These are phyloP conservation scores for Stephania yunnanensis DNA, from an alignment of 164 flowering plant species.

Conservation along the genomic window DNA sequence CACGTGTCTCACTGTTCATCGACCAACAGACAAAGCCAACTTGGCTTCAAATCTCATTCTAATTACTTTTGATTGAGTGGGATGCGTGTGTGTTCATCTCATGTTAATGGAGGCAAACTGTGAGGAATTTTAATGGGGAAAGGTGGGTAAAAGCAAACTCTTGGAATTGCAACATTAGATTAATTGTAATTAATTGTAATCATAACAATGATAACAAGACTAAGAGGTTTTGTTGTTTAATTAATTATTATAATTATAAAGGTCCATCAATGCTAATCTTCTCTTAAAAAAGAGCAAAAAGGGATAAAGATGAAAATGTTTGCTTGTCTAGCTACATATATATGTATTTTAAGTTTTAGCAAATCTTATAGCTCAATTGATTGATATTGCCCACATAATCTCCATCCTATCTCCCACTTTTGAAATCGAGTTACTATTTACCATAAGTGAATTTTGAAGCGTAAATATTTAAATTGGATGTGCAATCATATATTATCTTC, in stretches of 20 bases:
- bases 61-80: not conserved
- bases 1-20: not conserved
- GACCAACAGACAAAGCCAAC: not conserved
- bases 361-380: slow-evolving; percentile 2
- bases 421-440: not conserved
- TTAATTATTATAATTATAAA: not conserved
- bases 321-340: not conserved
- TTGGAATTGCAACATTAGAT: not conserved
- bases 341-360: not conserved
- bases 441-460: not conserved
- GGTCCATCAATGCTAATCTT: not conserved
- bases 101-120: not conserved
- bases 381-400: slow-evolving; percentile 2
- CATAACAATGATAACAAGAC: too few relatives aligned
- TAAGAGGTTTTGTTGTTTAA: too few relatives aligned
- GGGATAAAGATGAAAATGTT: not conserved
- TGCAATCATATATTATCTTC: not conserved
- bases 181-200: not conserved
- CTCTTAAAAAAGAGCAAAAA: not conserved
- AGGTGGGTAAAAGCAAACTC: slow-evolving; percentile 1
- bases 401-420: not conserved
- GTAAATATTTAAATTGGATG: not conserved
- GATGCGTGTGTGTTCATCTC: not conserved
- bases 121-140: not conserved
- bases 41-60: not conserved